Base-by-base conservation (phyloP, 805 yeast species). In the Candida koratica region DNA sequence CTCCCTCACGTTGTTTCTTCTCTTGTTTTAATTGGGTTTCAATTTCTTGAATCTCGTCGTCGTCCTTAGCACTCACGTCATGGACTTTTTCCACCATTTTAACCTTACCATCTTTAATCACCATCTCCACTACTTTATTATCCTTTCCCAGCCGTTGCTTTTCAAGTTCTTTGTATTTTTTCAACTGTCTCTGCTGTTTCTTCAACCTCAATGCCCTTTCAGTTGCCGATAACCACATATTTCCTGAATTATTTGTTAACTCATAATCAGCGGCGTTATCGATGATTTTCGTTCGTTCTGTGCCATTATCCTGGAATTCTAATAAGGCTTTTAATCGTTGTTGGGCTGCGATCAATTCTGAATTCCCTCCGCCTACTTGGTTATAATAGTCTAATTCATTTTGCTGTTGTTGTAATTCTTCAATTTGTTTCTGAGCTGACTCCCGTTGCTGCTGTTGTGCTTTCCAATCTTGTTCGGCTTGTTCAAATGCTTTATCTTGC, bases 251-350 rank as follows among this genome's bases (percentile, higher is more conserved):
- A 2, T 53, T 41, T 0, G 86, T 76, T 37, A 81, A 58, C 33
- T 85, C 94, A 54, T 75, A 86, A 55, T 93, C 98, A 4, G 95
- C 77, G 0, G 94, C 96, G 53, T 86, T 81, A 55, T 93, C 99
- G 25, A 94, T 89, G 44, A 93, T 87, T 47, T 77, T 78, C 0
- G 98, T 93, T 55, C 99, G 71, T 55, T 87, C 94, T 1, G 89
- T 85, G 5, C 94, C 84, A 12, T 89, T 79, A 2, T 76, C 85
- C 56, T 93, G 98, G 56, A 80, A 93, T 43, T 78, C 73, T 28
- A 93, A 64, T 32, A 93, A 61, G 20, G 77, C 81, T 20, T 85
- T 84, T 32, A 93, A 62, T 34, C 89, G 66, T 29, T 75, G 76
- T 47, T 84, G 82, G 0, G 98, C 98, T 38, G 69, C 68, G 4